Base-by-base conservation (phyloP, 345 rosid species). In the Sonneratia caseolaris region DNA sequence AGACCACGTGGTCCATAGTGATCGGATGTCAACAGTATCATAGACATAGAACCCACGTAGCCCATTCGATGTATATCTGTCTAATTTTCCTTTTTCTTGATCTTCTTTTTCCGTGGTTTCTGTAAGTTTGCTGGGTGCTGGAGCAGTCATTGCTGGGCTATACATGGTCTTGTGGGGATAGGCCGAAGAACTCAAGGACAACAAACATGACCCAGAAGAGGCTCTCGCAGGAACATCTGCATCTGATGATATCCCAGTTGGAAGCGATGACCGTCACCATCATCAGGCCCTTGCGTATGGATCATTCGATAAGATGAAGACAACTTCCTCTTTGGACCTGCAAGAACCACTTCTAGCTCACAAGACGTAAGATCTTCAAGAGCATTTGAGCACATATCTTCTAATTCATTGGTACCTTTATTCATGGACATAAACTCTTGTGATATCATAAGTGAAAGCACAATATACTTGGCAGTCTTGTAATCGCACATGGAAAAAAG, bases 91-190 rank as follows among this genome's bases (percentile, higher is more conserved):
- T 12, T 1, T 47, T 69, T 48, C 40, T 14, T 36, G 15, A 4
- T 16, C 37, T n/a, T 36, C 21, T 48, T 21, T 49, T 48, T 48
- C 18, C 4, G 1, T 13, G 19, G 56, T 32, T 69, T 15, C 8
- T 68, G 37, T 70, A 80, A 87, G 92, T 78, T 76, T 88, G 78
- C 47, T 88, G 21, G 94, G 91, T 15, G 78, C 71, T 15, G 69
- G 56, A 40, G 78, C 71, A 19, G 78, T 76, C 56, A 69, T 80
- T 22, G 45, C 65, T 38, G 80, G 83, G 1, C 24, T 80, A 2
- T 80, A 80, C 59, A 48, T 74, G 66, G 76, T 80, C 47, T 84
- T 89, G 0, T 89, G 94, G 94, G 92, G 92, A 22, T 87, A 87
- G 71, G 88, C 86, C 68, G 72, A 84, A 72, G 91, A 87, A 64